A percentile compares a stretch with the other conserved stretches of the same genome.
These are phyloP conservation scores for Solanum lignicaule DNA, from an alignment of 257 asterid species.

Conservation along the genomic window DNA sequence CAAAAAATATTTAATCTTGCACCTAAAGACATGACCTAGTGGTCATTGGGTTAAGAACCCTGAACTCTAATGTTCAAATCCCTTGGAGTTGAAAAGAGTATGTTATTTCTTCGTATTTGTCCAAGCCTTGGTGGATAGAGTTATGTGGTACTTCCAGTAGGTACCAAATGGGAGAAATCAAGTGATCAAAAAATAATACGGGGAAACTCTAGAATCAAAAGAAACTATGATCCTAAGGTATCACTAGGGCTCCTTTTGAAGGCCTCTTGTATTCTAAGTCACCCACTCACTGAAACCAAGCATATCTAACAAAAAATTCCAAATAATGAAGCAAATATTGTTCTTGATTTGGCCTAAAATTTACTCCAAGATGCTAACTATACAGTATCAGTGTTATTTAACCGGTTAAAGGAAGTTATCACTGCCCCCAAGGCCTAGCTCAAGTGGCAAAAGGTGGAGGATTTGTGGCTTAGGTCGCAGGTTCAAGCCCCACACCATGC, in stretches of 20 bases:
- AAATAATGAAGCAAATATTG: neutral
- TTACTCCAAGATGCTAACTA: neutral
- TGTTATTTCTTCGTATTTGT: neutral
- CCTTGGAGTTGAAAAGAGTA: neutral
- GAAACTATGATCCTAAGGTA: neutral
- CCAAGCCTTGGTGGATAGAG: neutral
- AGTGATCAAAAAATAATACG: neutral
- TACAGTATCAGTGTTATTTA: neutral
- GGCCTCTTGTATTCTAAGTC: neutral
- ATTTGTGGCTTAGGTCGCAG: no score
- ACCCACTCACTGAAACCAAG: neutral
- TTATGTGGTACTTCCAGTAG: neutral
- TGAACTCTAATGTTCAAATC: neutral
- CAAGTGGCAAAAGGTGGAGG: no score
- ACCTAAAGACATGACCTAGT: neutral
- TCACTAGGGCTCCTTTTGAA: neutral
- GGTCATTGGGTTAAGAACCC: neutral
- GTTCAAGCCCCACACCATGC: no score
- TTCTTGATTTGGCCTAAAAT: neutral
- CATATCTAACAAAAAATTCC: neutral
- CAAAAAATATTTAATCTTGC: neutral
- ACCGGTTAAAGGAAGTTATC: neutral
- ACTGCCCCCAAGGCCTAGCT: no score
- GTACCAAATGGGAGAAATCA: neutral
- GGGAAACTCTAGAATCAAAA: neutral